These are phyloP conservation scores for Phytophthora constricta DNA, from an alignment of 352 stramenopile species.

Conservation along the genomic window DNA sequence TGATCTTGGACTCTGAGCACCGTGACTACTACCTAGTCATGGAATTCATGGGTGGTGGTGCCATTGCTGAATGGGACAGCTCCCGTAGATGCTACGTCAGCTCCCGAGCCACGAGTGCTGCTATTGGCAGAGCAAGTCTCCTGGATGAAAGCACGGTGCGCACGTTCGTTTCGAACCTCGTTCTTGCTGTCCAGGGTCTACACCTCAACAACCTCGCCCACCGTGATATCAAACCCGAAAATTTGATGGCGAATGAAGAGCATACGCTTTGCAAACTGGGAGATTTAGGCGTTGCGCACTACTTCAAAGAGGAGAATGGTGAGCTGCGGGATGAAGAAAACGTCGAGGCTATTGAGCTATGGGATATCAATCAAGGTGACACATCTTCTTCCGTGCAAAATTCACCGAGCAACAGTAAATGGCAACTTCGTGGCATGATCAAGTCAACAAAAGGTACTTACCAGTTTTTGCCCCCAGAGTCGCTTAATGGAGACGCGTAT, in stretches of 20 bases:
- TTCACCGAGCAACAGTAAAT: constrained; percentile 4
- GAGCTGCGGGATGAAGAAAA: constrained; percentile 59
- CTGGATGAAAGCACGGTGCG: constrained; percentile 55
- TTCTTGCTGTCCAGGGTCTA: constrained; percentile 76
- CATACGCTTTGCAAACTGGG: constrained; percentile 75
- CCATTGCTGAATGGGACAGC: constrained; percentile 79
- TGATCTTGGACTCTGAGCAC: constrained; percentile 73
- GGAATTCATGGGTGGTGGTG: constrained; percentile 86
- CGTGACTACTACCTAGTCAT: constrained; percentile 79
- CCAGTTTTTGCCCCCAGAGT: constrained; percentile 76
- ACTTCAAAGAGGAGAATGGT: constrained; percentile 67
- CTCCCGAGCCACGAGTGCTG: constrained; percentile 42
- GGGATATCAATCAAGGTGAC: constrained; percentile 41
- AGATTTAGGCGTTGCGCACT: constrained; percentile 84
- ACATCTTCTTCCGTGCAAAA: background rate
- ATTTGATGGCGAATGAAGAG: constrained; percentile 72
- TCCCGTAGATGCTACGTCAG: constrained; percentile 70
- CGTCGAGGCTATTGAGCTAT: constrained; percentile 54
- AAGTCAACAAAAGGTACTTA: constrained; percentile 82
- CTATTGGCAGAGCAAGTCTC: constrained; percentile 39
- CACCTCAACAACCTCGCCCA: constrained; percentile 81
- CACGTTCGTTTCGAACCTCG: constrained; percentile 61
- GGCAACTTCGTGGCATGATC: constrained; percentile 46
- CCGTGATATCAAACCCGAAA: constrained; percentile 89
- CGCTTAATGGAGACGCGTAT: constrained; percentile 69